Conservation (phyloP, 768 basidiomycete genomes). For the Terana coerulea region DNA sequence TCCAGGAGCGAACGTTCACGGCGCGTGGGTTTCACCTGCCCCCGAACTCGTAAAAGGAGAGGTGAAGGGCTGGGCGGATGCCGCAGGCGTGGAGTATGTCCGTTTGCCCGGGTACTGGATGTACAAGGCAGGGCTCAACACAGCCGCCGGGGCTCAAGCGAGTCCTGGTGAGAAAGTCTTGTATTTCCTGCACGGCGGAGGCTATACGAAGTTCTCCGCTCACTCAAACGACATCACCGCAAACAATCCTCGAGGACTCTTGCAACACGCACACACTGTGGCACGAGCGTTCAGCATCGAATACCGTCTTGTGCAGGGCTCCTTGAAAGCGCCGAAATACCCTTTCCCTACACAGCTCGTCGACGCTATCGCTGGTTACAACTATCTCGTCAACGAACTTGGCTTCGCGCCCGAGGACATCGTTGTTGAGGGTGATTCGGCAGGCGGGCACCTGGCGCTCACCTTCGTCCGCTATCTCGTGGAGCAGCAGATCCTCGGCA, state of each 20-base stretch:
- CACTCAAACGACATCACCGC: slow-evolving; percentile 50
- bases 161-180: slow-evolving; percentile 51
- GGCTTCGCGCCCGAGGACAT: slow-evolving; percentile 59
- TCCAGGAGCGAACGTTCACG: slow-evolving; percentile 8
- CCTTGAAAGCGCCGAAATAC: slow-evolving; percentile 36
- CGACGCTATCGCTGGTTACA: slow-evolving; percentile 71
- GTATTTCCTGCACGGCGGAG: slow-evolving; percentile 61
- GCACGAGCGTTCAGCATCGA: slow-evolving; percentile 58
- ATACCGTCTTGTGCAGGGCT: slow-evolving; percentile 57
- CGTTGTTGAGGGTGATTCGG: slow-evolving; percentile 70
- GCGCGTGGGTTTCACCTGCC: slow-evolving; percentile 11
- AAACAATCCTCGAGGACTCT: slow-evolving; percentile 41
- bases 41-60: slow-evolving; percentile 19
- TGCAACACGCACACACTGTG: slow-evolving; percentile 42
- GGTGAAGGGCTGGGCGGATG: slow-evolving; percentile 14
- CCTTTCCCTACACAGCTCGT: slow-evolving; percentile 76
- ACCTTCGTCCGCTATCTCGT: slow-evolving; percentile 60
- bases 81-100: slow-evolving; percentile 11
- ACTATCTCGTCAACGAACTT: slow-evolving; percentile 56
- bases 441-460: slow-evolving; percentile 70
- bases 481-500: slow-evolving; percentile 38
- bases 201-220: slow-evolving; percentile 49
- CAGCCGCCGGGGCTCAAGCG: slow-evolving; percentile 32
- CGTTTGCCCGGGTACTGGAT: slow-evolving; percentile 24
- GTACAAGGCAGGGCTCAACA: slow-evolving; percentile 12